Base-by-base conservation (phyloP, 2,329 filamentous ascomycete species). In the Aspergillus quadricinctus region DNA sequence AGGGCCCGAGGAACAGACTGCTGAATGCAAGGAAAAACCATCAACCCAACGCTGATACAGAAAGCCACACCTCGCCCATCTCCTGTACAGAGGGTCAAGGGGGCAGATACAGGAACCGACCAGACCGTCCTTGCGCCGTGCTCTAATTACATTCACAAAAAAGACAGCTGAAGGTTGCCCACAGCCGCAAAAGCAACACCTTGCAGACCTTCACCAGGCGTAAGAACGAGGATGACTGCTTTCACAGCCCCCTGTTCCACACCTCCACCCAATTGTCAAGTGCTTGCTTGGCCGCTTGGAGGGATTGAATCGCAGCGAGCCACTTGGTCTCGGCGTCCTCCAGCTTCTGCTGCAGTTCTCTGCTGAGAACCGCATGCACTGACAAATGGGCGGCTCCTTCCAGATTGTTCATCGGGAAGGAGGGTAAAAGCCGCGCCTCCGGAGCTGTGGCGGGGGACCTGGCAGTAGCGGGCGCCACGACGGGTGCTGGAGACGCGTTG, bases 311-410 rank as follows among this genome's bases (percentile, higher is more conserved):
- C 25, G 63, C 61, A 50, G 78, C 82, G 53, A 81, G 81, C 19
- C 80, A 86, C 29, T 78, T 87, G 23, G 75, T 80, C 25, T 81
- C 81, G 5, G 82, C 84, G 0, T 76, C 83, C 11, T 76, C 79
- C 1, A 87, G 81, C 61, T 80, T 81, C 11, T 72, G 78, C 1
- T 83, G 78, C 1, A 81, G 81, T 4, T 88, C 84, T 1, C 78
- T 81, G 9, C 77, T 86, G 21, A 83, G 82, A 1, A 82, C 83
- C 14, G 76, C 82, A 49, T 63, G 77, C 75, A 65, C 29, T 79
- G 69, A 64, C 50, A 69, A 48, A 29, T 60, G 53, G 49, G 65
- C 59, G 8, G 68, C 59, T n/a, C 61, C 64, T 41, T 61, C 40
- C 25, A 69, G 28, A 17, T 55, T 60, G 29, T 64, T 61, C 3